Evolutionary conservation across 202 grass and related monocot species (phyloP).

Genomic region (Carex sylvatica): DNA sequence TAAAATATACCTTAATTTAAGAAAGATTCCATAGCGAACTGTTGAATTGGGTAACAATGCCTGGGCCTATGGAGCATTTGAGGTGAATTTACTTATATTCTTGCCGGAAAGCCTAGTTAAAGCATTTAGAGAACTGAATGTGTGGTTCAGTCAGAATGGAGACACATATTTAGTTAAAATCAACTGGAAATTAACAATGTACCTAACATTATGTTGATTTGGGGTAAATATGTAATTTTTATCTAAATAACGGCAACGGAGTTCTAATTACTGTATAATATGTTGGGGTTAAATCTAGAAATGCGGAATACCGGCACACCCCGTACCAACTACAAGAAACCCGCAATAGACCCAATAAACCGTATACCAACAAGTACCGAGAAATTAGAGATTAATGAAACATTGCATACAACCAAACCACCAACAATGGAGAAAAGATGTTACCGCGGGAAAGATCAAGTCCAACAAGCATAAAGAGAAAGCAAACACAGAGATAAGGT

Average conservation of each 20-base stretch:
- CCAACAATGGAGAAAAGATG: no score
- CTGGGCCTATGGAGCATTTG: not conserved
- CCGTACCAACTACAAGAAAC: no score
- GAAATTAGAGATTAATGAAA: no score
- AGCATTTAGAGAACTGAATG: not conserved
- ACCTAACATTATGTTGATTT: not conserved
- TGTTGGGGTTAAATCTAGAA: not conserved
- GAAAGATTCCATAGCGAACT: not conserved
- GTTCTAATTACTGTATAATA: not conserved
- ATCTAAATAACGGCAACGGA: not conserved
- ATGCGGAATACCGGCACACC: no score
- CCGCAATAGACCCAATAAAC: no score
- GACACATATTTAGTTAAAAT: not conserved
- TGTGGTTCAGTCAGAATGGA: not conserved
- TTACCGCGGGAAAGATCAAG: no score
- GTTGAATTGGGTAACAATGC: not conserved
- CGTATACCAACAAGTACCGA: no score
- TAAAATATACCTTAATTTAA: conserved; percentile 11
- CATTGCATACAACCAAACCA: no score
- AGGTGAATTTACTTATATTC: not conserved
- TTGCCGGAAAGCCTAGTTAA: not conserved
- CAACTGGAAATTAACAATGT: not conserved
- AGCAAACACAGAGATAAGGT: no score
- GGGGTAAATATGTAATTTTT: not conserved
- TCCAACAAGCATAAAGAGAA: no score